Base-by-base conservation (phyloP, 2,329 filamentous ascomycete genomes). In the Sarocladium oryzae region DNA sequence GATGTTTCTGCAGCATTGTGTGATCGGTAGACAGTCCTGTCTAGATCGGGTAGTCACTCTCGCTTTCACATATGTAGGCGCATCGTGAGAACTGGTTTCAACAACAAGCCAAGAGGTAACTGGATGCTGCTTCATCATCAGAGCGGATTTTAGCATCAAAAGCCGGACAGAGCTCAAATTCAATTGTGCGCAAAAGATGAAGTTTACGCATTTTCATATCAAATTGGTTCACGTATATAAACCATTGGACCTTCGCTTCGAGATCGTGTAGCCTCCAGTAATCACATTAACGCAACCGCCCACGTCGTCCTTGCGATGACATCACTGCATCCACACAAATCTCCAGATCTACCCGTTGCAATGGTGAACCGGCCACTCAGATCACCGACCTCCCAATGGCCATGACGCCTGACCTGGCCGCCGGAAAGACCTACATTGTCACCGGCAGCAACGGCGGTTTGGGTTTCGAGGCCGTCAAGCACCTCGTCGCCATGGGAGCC, bases 391-490 rank as follows among this genome's bases (percentile, higher is more conserved):
- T 53, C 11, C 53, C 53, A 1, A 50, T 53, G 2, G 51, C 30
- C 13, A 49, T 58, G 20, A 51, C 21, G 6, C 28, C 48, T 15
- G 54, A 62, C 51, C 58, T 69, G 54, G 68, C 63, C 55, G 58
- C 61, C 5, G 67, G 63, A 11, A 63, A 68, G 51, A 64, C 58
- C 2, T 53, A 72, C 35, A 65, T 75, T 21, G 57, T 76, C 32
- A 75, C 71, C 0, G 73, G 73, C n/a, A 63, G 66, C 43, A 76
- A 74, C 46, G 58, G 56, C 24, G 63, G 71, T 10, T 59, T 75
- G 2, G 73, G 73, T 4, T 61, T 67, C 16, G 73, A 74, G 54
- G 67, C 69, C 30, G 66, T 67, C 11, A 64, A 66, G 3, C 69
- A 74, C 51, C 67, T 74, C 52, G 61, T 66, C 9, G 61, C 61